A percentile compares a stretch with the other conserved stretches of the same genome.
Conservation (phyloP, 306 rosid genomes). For the Hippophae rhamnoides region DNA sequence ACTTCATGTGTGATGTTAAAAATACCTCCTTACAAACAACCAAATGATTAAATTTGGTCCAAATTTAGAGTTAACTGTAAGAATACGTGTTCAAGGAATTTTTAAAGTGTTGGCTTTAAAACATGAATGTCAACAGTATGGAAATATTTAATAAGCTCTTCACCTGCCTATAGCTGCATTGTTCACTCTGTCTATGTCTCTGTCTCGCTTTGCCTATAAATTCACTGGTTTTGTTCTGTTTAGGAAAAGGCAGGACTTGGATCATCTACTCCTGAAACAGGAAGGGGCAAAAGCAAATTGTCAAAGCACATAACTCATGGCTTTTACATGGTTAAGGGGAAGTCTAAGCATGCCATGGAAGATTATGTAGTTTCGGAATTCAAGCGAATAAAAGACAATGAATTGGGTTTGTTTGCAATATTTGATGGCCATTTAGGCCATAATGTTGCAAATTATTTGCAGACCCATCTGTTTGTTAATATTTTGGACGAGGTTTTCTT, state of each 20-base stretch:
- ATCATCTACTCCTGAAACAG: constrained; percentile 36
- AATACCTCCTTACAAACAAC: too few species aligned
- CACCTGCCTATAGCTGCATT: background rate
- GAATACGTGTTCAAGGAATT: too few species aligned
- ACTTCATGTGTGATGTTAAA: too few species aligned
- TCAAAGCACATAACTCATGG: constrained; percentile 44
- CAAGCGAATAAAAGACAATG: constrained; percentile 35
- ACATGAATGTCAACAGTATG: background rate
- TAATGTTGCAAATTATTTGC: constrained; percentile 56
- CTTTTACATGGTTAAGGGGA: constrained; percentile 55
- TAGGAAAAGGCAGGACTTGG: constrained; percentile 10
- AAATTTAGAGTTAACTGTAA: too few species aligned
- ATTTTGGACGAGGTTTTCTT: constrained; percentile 45
- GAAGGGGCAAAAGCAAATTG: constrained; percentile 49
- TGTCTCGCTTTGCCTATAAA: background rate
- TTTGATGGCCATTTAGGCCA: constrained; percentile 74
- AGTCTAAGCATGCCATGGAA: constrained; percentile 60
- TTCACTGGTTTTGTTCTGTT: background rate
- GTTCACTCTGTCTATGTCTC: too few species aligned
- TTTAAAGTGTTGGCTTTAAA: background rate
- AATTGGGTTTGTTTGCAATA: constrained; percentile 61
- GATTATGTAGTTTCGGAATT: constrained; percentile 50
- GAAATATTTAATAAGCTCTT: background rate
- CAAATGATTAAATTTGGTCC: too few species aligned
- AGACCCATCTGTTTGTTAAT: constrained; percentile 42